Base-by-base conservation (phyloP, 208 protist genomes). In the Leptomonas seymouri region DNA sequence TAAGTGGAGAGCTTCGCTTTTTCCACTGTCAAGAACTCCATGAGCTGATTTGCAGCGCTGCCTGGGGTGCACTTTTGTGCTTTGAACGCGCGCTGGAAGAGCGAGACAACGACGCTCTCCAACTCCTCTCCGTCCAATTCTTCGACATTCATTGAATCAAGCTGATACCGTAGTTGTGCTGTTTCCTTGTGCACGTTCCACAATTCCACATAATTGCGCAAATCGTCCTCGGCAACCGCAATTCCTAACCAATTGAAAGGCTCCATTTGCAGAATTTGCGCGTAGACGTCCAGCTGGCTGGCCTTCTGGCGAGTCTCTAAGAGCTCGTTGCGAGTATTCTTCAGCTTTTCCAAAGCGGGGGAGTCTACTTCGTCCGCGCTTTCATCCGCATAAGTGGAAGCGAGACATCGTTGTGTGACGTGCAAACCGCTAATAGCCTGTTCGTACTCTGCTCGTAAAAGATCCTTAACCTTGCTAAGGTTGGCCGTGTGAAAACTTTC, bases 131-230 rank as follows among this genome's bases (percentile, higher is more conserved):
- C 93, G 55, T 94, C 78, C 16, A 89, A 54, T 30, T 86, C 87
- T 70, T 84, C 81, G 4, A 86, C 80, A 9, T 60, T 46, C 42
- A 84, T 68, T 15, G 67, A 56, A 34, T 56, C 61, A 21, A 91
- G 85, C 30, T 68, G 81, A 34, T 81, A 78, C 58, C 81, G 86
- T 31, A 97, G 76, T 49, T 84, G 12, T 16, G 82, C 72, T 21
- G 78, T 80, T 57, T 95, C 90, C 30, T 90, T 77, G 62, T 77
- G 48, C 12, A 82, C 68, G 15, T 69, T 78, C 89, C 89, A 94
- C 25, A 94, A 69, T 50, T 94, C 82, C 42, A 93, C 76, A 58
- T 90, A 92, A n/a, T 84, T 86, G 41, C 84, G 74, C 18, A 94
- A 58, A 34, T 86, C 77, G 11, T 83, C 72, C 63, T 93, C 85